Base-by-base conservation (phyloP, 2,329 filamentous ascomycete genomes). In the Hansfordia pulvinata region DNA sequence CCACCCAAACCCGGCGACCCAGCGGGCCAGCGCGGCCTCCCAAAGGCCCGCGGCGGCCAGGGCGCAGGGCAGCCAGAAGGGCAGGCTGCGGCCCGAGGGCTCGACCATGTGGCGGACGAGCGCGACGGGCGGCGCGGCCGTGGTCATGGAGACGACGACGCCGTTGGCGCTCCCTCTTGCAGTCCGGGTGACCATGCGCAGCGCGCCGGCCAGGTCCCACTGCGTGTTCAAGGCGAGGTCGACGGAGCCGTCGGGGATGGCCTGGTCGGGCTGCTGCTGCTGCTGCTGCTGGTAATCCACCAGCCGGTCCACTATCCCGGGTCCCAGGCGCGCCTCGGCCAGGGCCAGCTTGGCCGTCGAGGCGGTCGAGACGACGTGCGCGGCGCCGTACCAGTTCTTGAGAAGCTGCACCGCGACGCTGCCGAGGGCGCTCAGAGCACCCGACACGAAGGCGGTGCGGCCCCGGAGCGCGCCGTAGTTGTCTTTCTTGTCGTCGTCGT, bases 201-300 rank as follows among this genome's bases (percentile, higher is more conserved):
- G 49, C 17, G 49, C 52, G 3, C 44, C 36, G 4, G 43, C 35
- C 25, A 65, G 41, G 9, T 35, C 33, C 33, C 50, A 54, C 20
- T 59, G 54, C 13, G 65, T 68, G 39, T 64, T 65, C 26, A 60
- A 52, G 15, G 62, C 51, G 28, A 69, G 54, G 35, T 70, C 65
- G 3, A 69, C 54, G 11, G 46, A 58, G 14, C 54, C 56, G 3
- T 37, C 39, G 3, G 53, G 47, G 2, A 67, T 51, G 10, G 30
- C 42, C 5, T 50, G 32, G 17, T 42, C 36, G n/a, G n/a, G n/a
- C n/a, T n/a, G n/a, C 3, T 64, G 41, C 5, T 55, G 44, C 17
- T 52, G 39, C 22, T 44, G 56, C 29, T 49, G 20, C 10, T 31
- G 56, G 42, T 71, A 71, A 38, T 70, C 64, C 31, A 68, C 46